These are phyloP conservation scores for Cercospora janseana DNA, from an alignment of 2,329 filamentous ascomycete genomes.

Conservation along the genomic window DNA sequence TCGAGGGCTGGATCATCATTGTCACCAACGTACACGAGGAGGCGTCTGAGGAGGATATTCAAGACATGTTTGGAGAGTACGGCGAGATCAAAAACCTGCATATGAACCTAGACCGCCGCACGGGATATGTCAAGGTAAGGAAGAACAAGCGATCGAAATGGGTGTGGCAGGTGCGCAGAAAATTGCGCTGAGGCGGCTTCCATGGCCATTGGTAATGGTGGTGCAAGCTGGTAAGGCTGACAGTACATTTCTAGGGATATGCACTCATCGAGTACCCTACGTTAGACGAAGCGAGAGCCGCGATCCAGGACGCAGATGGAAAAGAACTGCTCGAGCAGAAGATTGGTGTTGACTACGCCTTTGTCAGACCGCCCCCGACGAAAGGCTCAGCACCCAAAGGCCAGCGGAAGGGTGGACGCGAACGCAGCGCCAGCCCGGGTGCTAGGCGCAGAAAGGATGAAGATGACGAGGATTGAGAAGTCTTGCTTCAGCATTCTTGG, in stretches of 20 bases:
- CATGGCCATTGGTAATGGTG: not conserved
- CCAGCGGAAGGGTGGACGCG: constrained; percentile 37
- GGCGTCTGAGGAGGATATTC: constrained; percentile 77
- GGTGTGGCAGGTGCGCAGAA: constrained; percentile 2
- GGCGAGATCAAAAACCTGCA: constrained; percentile 87
- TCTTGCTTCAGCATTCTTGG: too few relatives aligned
- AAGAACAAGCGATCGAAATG: not conserved
- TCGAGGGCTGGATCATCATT: constrained; percentile 86
- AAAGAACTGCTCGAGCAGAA: constrained; percentile 79
- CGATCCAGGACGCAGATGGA: constrained; percentile 74
- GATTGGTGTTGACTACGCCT: constrained; percentile 78
- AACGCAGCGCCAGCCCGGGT: constrained; percentile 47
- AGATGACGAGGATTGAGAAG: constrained; percentile 28
- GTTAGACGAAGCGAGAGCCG: constrained; percentile 73
- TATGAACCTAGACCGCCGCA: constrained; percentile 76
- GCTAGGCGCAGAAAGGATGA: constrained; percentile 33
- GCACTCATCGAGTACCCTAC: constrained; percentile 82
- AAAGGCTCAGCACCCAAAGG: constrained; percentile 42
- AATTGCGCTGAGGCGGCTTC: too few relatives aligned
- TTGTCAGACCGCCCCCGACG: constrained; percentile 72
- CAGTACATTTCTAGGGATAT: constrained; percentile 63
- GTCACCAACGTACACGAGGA: constrained; percentile 87
- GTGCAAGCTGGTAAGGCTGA: constrained; percentile 8
- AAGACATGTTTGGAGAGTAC: constrained; percentile 78
- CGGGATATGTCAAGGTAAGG: constrained; percentile 78